Evolutionary conservation across 306 rosid species (phyloP).

Genomic region (Amphicarpaea edgeworthii): DNA sequence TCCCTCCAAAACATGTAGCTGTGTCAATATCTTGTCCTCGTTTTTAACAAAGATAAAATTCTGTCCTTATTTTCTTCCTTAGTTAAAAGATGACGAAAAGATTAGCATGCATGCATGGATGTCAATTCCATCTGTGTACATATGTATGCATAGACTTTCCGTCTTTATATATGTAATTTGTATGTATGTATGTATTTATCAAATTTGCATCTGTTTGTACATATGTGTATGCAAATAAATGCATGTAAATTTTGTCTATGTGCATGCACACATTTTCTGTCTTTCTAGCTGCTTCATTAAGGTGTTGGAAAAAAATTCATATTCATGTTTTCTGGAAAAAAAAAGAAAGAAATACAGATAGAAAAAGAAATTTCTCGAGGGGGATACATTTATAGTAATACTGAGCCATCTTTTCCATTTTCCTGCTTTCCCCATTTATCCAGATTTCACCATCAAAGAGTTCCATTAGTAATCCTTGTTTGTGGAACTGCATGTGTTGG

Average conservation of each 20-base stretch:
- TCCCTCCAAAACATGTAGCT: background rate
- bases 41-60: background rate
- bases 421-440: constrained; percentile 39
- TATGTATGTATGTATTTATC: background rate
- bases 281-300: constrained; percentile 11
- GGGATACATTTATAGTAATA: constrained; percentile 7
- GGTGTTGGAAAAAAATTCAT: background rate
- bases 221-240: background rate
- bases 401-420: constrained; percentile 25
- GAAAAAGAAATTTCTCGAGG: constrained; percentile 8
- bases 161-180: background rate
- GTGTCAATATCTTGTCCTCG: constrained; percentile 1
- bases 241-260: background rate
- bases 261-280: constrained; percentile 2
- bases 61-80: background rate
- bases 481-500: constrained; percentile 99
- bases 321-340: constrained; percentile 18
- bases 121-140: background rate
- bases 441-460: constrained; percentile 98
- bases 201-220: background rate
- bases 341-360: background rate
- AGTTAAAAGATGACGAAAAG: background rate
- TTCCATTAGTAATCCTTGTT: constrained; percentile 92
- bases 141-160: background rate
- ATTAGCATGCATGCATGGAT: background rate